phyloP scores from a whole-genome alignment of 1,139 yeast genomes.

The Candida smagusa region DNA sequence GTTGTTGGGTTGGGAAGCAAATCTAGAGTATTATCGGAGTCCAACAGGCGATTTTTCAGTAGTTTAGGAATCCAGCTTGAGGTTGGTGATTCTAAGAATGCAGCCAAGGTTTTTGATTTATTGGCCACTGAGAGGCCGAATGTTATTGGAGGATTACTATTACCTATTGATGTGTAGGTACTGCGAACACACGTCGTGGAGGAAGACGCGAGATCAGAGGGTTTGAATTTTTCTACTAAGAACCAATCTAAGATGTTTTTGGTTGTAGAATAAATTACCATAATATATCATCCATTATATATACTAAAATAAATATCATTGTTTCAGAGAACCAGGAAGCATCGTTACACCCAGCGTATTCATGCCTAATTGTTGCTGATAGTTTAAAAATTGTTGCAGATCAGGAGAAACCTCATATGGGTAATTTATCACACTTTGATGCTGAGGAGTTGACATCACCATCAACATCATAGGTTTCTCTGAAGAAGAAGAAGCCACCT shows the following conservation, averaged over 20 bases:
- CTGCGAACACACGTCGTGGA: too few relatives aligned
- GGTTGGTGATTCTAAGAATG: slow-evolving; percentile 60
- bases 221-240: too few relatives aligned
- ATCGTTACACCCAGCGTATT: slow-evolving; percentile 5
- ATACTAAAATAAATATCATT: too few relatives aligned
- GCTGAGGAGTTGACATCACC: slow-evolving; percentile 49
- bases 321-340: slow-evolving; percentile 3
- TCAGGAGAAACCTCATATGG: slow-evolving; percentile 10
- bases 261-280: too few relatives aligned
- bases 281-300: too few relatives aligned
- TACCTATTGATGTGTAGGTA: slow-evolving; percentile 62
- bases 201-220: too few relatives aligned
- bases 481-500: slow-evolving; percentile 4
- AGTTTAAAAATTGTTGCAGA: slow-evolving; percentile 4
- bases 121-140: slow-evolving; percentile 78
- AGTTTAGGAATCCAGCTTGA: slow-evolving; percentile 67
- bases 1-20: slow-evolving; percentile 68
- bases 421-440: slow-evolving; percentile 17
- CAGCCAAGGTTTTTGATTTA: slow-evolving; percentile 70
- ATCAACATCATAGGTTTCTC: slow-evolving; percentile 24
- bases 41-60: slow-evolving; percentile 47
- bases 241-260: too few relatives aligned
- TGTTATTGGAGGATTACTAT: slow-evolving; percentile 63
- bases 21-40: slow-evolving; percentile 59
- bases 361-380: slow-evolving; percentile 3